Conservation (phyloP, 2,329 filamentous ascomycete species). For the Fusarium pseudonygamai region DNA sequence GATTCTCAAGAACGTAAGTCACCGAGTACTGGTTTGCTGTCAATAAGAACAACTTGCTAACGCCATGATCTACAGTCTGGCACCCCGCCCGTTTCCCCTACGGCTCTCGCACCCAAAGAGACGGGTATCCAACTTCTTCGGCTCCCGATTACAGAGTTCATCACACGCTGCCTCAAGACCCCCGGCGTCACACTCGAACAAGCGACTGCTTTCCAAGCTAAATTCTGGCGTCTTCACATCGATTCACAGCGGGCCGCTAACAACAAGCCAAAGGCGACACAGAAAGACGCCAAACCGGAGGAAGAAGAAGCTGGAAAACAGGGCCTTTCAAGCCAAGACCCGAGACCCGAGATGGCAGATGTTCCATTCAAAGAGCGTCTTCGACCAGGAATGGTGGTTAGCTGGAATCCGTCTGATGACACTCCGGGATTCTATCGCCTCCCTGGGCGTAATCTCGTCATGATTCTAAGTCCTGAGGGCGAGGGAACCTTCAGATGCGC, state of each 20-base stretch:
- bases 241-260: conserved; percentile 46
- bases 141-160: conserved; percentile 52
- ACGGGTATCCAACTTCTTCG: conserved; percentile 54
- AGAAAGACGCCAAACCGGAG: background rate
- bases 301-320: background rate
- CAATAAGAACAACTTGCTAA: background rate
- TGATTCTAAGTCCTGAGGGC: conserved; percentile 46
- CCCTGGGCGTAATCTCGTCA: conserved; percentile 42
- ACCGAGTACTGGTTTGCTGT: background rate
- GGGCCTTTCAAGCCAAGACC: conserved; percentile 45
- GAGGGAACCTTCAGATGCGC: conserved; percentile 50
- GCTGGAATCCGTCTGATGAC: conserved; percentile 41
- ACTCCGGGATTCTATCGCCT: conserved; percentile 21
- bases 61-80: conserved; percentile 48
- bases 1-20: conserved; percentile 53
- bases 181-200: conserved; percentile 49
- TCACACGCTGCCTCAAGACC: conserved; percentile 52
- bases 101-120: conserved; percentile 52
- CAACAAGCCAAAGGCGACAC: background rate
- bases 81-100: conserved; percentile 46
- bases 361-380: conserved; percentile 53
- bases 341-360: conserved; percentile 25
- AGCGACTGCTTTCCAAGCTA: conserved; percentile 53
- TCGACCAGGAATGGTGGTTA: conserved; percentile 53
- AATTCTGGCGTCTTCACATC: conserved; percentile 55